Percentiles rank a stretch among this genome's conserved stretches.
phyloP scores from a whole-genome alignment of 805 yeast genomes.

The Grigorovia jiainica region DNA sequence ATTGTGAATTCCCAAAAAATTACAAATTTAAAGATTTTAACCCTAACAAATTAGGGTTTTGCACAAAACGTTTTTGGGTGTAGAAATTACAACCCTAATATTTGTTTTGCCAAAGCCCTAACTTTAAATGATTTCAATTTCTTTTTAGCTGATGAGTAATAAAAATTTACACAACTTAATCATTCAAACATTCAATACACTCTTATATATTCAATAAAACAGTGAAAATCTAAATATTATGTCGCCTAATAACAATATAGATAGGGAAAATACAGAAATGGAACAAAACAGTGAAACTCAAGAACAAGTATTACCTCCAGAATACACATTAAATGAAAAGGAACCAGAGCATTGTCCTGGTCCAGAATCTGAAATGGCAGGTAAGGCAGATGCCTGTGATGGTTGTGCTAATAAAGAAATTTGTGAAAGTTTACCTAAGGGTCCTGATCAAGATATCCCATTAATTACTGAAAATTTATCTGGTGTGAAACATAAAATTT shows the following conservation, averaged over 20 bases:
- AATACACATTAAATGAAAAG: constrained; percentile 42
- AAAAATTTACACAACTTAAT: no score
- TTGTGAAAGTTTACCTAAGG: constrained; percentile 81
- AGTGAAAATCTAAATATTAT: no score
- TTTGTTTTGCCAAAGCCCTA: not conserved
- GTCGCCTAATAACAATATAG: not conserved
- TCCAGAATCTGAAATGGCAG: constrained; percentile 89
- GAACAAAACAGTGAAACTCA: constrained; percentile 1
- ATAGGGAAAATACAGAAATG: not conserved
- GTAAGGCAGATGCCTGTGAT: constrained; percentile 84
- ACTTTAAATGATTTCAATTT: not conserved
- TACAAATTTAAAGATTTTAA: not conserved
- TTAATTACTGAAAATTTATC: constrained; percentile 58
- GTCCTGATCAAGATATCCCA: constrained; percentile 91
- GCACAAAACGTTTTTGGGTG: not conserved
- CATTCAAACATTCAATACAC: not conserved
- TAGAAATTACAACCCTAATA: not conserved
- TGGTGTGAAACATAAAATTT: constrained; percentile 68
- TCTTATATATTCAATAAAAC: no score
- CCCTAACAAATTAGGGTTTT: not conserved
- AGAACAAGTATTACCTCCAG: constrained; percentile 17
- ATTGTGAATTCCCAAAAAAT: no score
- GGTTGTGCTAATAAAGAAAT: constrained; percentile 93
- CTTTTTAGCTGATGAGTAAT: no score
- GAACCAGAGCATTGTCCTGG: constrained; percentile 99